These are phyloP conservation scores for Sporothrix dimorphospora DNA, from an alignment of 2,329 filamentous ascomycete species.

Conservation along the genomic window DNA sequence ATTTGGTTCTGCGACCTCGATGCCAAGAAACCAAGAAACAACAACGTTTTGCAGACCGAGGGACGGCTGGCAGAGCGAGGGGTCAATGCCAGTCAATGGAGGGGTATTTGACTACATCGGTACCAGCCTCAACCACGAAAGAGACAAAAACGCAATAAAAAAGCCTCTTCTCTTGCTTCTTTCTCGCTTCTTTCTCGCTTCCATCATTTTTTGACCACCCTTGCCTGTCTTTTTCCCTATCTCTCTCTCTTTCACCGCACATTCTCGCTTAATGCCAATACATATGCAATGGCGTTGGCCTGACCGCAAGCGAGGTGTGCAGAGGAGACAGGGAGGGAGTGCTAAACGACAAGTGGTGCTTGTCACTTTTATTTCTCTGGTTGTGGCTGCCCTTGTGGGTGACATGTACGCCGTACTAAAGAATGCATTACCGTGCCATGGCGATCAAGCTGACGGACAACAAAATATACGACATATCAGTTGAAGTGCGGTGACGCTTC, in stretches of 20 bases:
- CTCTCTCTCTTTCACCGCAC: constrained; percentile 14
- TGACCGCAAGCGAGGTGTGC: neutral
- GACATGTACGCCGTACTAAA: neutral
- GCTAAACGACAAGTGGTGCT: neutral
- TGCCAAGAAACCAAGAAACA: neutral
- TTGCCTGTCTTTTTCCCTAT: neutral
- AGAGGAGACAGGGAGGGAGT: neutral
- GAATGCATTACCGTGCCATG: neutral
- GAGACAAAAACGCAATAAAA: neutral
- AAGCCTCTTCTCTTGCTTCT: neutral
- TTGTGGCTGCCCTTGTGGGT: neutral
- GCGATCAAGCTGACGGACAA: neutral
- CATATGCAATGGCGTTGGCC: constrained; percentile 11
- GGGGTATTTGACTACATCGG: neutral
- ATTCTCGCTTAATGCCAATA: constrained; percentile 11
- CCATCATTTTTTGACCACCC: neutral
- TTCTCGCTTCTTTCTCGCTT: neutral
- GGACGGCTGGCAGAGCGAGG: neutral
- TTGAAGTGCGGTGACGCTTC: too few relatives aligned
- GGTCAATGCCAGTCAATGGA: neutral
- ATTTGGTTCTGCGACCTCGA: neutral
- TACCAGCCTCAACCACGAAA: neutral
- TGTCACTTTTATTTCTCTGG: neutral
- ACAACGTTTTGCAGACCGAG: neutral
- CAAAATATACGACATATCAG: neutral